These are phyloP conservation scores for Gossypium rotundifolium DNA, from an alignment of 345 rosid species.

Conservation along the genomic window DNA sequence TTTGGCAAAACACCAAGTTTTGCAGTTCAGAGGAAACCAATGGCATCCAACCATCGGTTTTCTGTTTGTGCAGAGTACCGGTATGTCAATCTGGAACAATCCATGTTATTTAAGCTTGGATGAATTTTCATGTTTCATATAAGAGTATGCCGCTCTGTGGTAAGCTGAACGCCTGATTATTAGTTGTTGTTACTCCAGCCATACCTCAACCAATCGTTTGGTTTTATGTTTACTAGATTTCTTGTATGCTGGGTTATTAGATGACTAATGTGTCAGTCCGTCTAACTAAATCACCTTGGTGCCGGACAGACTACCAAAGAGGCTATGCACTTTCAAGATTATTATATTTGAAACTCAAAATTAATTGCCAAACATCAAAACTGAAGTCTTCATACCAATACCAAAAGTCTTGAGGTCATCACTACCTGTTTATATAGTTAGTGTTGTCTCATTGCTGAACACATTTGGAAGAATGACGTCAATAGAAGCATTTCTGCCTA, in stretches of 20 bases:
- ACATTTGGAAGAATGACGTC: neutral
- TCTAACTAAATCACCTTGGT: neutral
- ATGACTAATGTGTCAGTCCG: neutral
- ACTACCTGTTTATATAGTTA: neutral
- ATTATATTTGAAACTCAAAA: neutral
- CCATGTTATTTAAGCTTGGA: neutral
- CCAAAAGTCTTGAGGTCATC: neutral
- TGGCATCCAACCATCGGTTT: constrained; percentile 22
- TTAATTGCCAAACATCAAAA: neutral
- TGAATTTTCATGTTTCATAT: neutral
- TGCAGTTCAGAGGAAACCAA: constrained; percentile 36
- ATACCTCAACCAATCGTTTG: neutral
- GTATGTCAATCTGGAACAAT: constrained; percentile 23
- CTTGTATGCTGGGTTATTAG: neutral
- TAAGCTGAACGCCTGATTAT: neutral
- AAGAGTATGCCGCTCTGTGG: no score
- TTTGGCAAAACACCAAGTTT: constrained; percentile 34
- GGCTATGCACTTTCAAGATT: neutral
- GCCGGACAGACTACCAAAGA: neutral
- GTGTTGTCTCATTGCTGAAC: neutral
- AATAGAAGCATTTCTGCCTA: neutral
- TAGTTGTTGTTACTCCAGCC: neutral
- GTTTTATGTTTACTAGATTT: neutral
- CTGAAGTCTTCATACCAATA: neutral
- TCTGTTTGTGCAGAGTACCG: constrained; percentile 55